Base-by-base conservation (phyloP, 2,329 filamentous ascomycete species). In the Cercospora sesami region DNA sequence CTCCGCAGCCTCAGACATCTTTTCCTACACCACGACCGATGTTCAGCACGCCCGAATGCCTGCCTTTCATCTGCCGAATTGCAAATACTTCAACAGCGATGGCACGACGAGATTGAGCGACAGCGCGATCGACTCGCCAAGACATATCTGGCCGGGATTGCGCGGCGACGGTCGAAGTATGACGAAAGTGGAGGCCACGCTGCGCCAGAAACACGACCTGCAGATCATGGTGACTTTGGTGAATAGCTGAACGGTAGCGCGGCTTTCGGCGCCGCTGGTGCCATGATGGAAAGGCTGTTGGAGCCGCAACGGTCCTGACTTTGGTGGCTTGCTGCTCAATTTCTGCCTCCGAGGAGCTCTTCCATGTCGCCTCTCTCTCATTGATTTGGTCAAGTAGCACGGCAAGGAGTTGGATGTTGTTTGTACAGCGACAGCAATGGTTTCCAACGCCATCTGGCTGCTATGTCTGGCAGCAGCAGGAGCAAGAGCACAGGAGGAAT, bases 391-490 rank as follows among this genome's bases (percentile, higher is more conserved):
- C 9, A 31, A 36, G 48, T 10, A 18, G 48, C 26, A 64, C 26
- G 48, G 51, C 21, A 14, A 23, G 51, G 62, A 57, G 21, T 55
- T 6, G 55, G 48, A 18, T 23, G 45, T 51, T 42, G 36, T 42
- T 51, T 12, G 45, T 16, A n/a, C 45, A 14, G 45, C 45, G 45
- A 23, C 67, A 74, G 39, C 30, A 8, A 78, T 79, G 77, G 67
- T 77, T 48, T 68, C 71, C 59, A 65, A 65, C 67, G 63, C 69
- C 60, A 62, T 78, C 26, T 75, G 73, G 76, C 75, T 78, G 65
- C 66, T 77, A 23, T 75, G 76, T 69, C 69, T 81, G n/a, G 72
- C 80, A 60, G 77, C 77, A 36, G 63, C 76, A n/a, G 66, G 75
- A 73, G 67, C 76, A 71, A 68, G 69, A 74, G 70, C 76, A 58